Evolutionary conservation across 768 basidiomycete species (phyloP), one percentile per base, ranked within the genome.

Genomic region (Termitomyces eurrhizus): DNA sequence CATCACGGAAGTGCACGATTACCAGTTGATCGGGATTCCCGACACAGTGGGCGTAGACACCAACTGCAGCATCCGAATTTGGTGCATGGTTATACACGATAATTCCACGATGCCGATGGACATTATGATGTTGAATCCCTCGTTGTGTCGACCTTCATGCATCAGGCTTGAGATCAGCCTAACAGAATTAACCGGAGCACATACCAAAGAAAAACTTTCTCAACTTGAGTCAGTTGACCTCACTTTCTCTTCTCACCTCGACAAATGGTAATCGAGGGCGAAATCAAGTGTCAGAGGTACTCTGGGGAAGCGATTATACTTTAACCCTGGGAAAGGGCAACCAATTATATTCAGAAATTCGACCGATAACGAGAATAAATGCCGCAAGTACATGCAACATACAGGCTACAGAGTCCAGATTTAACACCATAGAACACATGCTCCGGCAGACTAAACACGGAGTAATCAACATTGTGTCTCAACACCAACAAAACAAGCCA

Each of bases 401-500:
- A 48, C 4, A 26, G 7, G 4, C 3, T 29, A 2, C 0, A 18
- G 21, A n/a, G 9, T 53, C 11, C 9, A 8, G 4, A 21, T 44
- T 18, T 7, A 18, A 32, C 6, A 50, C 41, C 14, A 32, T 24
- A 48, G 9, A 1, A 29, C 14, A 39, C 6, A 41, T 11, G 8
- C 21, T 11, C 26, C 8, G 29, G n/a, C 33, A 49, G n/a, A 42
- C 61, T 63, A 63, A 49, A 61, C 52, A 55, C 26, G 18, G 11
- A 16, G 9, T 26, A 36, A 61, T 65, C 52, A 64, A 64, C 62
- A 63, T 61, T 18, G 11, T 41, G 49, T 50, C 39, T 9, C 11
- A 45, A 55, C 41, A 33, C 4, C 33, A 45, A 29, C 8, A 9
- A n/a, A 46, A 18, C 2, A 58, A 41, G 50, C 41, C 42, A 54